Evolutionary conservation across 2,329 filamentous ascomycete genomes (phyloP), one percentile per base, ranked within the genome.

Genomic region (Penicillium thymicola): DNA sequence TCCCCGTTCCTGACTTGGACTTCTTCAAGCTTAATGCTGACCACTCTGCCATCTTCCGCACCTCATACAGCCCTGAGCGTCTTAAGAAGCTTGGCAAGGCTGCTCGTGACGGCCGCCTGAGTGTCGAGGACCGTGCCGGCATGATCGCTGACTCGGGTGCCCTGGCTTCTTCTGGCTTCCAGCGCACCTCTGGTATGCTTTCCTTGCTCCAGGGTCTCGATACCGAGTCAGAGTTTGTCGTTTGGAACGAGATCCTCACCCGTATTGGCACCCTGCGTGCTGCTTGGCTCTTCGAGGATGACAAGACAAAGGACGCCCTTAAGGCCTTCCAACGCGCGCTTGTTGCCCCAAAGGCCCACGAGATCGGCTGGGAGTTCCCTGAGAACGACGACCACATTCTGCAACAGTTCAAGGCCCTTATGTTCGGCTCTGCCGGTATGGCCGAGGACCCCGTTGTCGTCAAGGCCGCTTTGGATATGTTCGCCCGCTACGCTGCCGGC

Each of bases 21-120:
- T 97, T 97, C 78, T 97, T 89, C 85, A 97, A 97, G 82, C 80
- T 97, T 59, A 97, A 97, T 70, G 92, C 93, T 16, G 92, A 97
- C 71, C 93, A 97, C 75, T 92, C 91, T 23, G 90, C 90, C 63
- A 87, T 97, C 61, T 97, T 95, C 80, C 87, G 93, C 58, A 97
- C 92, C 0, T 90, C 88, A 0, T 97, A 97, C 78, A 82, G 86
- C 2, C 88, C 91, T 2, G 88, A 90, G 67, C 88, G 93, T 36
- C 83, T 97, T 43, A 82, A 86, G 65, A 96, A 96, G 80, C 87
- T 97, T 37, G 93, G 93, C 27, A 79, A 91, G 70, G 90, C 92
- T 54, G 93, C 92, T 45, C 94, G 89, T 75, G 77, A 87, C 45
- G 90, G 89, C 5, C 81, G 92, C 10, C 79, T 97, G 54, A 88